phyloP scores from a whole-genome alignment of 352 stramenopile species.

The Pythium monospermum region DNA sequence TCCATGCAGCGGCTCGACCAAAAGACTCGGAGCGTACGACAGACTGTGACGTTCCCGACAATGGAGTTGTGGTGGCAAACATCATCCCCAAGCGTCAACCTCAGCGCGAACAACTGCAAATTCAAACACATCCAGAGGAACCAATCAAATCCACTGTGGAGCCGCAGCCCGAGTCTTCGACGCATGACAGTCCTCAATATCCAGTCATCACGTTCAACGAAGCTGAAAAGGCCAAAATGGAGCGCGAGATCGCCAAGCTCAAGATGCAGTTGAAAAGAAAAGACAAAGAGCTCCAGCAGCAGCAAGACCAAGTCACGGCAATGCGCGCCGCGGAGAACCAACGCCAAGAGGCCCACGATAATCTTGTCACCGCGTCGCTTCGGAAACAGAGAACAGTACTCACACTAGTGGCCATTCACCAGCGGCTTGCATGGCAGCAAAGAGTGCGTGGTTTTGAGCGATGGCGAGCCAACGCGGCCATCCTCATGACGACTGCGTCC shows the following conservation, averaged over 20 bases:
- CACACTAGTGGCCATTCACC: constrained; percentile 32
- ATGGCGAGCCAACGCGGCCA: constrained; percentile 23
- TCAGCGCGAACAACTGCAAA: too few relatives aligned
- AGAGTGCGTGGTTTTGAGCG: constrained; percentile 27
- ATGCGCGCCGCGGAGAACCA: constrained; percentile 14
- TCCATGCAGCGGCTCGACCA: too few relatives aligned
- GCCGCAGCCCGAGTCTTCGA: too few relatives aligned
- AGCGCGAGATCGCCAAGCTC: constrained; percentile 34
- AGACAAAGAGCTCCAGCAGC: constrained; percentile 27
- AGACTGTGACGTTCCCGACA: too few relatives aligned
- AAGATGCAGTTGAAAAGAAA: constrained; percentile 31
- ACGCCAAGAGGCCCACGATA: constrained; percentile 12
- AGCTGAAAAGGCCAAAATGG: constrained; percentile 32
- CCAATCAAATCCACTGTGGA: too few relatives aligned
- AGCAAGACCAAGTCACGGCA: constrained; percentile 9
- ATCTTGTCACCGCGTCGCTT: constrained; percentile 3
- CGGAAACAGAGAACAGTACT: constrained; percentile 27
- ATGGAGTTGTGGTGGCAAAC: too few relatives aligned
- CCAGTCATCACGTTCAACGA: constrained; percentile 22
- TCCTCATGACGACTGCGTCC: background rate
- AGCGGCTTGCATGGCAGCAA: constrained; percentile 19
- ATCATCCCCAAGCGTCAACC: too few relatives aligned
- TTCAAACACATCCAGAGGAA: too few relatives aligned
- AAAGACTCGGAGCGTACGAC: too few relatives aligned
- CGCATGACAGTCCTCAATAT: constrained; percentile 19